Percentiles rank a stretch among this genome's conserved stretches.
Evolutionary conservation across 2,329 filamentous ascomycete genomes (phyloP).

Genomic region (Furcasterigmium sp.): DNA sequence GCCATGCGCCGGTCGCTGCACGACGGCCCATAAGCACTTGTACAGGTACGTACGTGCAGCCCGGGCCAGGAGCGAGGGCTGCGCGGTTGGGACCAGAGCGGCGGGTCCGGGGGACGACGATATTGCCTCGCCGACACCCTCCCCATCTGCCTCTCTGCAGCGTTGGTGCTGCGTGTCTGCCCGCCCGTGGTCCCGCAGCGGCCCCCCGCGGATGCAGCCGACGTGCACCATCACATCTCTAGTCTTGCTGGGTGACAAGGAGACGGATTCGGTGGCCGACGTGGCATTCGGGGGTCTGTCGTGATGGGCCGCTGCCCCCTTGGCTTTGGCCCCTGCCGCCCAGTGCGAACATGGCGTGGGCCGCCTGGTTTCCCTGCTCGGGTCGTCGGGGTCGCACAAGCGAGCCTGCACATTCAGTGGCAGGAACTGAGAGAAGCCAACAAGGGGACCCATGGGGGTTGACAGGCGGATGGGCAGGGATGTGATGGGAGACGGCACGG

Average conservation of each 20-base stretch:
- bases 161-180: background rate
- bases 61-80: no score
- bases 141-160: background rate
- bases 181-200: background rate
- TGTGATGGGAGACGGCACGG: background rate
- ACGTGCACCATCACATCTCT: conserved; percentile 1
- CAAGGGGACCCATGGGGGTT: no score
- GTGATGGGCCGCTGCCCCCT: no score
- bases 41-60: no score
- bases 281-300: no score
- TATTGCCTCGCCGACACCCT: background rate
- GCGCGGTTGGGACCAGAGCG: background rate
- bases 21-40: no score
- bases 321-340: background rate
- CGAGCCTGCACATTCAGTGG: background rate
- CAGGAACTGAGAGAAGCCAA: no score
- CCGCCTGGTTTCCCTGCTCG: background rate
- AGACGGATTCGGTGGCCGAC: background rate
- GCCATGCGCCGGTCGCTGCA: no score
- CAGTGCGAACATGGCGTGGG: background rate
- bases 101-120: background rate
- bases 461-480: background rate
- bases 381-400: background rate
- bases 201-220: conserved; percentile 1
- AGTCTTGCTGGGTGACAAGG: background rate